Percentiles rank a stretch among this genome's conserved stretches.
These are phyloP conservation scores for Euphorbia celastroides DNA, from an alignment of 441 rosid species.

Conservation along the genomic window DNA sequence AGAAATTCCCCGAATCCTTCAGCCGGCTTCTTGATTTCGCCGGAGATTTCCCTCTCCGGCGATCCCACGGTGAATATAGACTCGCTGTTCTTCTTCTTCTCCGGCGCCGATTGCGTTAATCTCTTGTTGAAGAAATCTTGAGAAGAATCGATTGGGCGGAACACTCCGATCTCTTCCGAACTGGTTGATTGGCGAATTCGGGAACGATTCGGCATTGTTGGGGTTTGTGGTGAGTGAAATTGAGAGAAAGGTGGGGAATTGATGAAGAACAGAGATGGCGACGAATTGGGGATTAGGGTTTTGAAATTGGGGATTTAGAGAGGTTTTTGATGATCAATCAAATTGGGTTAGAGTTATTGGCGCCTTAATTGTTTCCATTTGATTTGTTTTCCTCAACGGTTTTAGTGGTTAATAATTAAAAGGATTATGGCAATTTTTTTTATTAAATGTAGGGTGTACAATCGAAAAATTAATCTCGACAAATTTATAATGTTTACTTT, in stretches of 20 bases:
- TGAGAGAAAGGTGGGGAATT: too few species aligned
- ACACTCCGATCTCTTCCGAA: background rate
- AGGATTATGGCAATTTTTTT: too few species aligned
- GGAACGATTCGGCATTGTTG: background rate
- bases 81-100: background rate
- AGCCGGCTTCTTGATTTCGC: background rate
- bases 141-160: background rate
- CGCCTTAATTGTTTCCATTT: too few species aligned
- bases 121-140: background rate
- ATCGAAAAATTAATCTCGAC: too few species aligned
- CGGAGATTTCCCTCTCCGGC: background rate
- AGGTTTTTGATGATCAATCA: too few species aligned
- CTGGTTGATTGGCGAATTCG: background rate
- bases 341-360: too few species aligned
- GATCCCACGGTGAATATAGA: background rate
- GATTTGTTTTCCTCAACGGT: too few species aligned
- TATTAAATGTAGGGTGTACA: too few species aligned
- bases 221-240: too few species aligned
- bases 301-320: background rate
- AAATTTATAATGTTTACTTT: too few species aligned
- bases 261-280: background rate
- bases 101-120: background rate
- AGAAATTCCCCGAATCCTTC: slow-evolving; percentile 3
- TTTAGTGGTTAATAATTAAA: too few species aligned
- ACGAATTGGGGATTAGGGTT: background rate